Evolutionary conservation across 768 basidiomycete genomes (phyloP), one percentile per base, ranked within the genome.

Genomic region (Suillus discolor): DNA sequence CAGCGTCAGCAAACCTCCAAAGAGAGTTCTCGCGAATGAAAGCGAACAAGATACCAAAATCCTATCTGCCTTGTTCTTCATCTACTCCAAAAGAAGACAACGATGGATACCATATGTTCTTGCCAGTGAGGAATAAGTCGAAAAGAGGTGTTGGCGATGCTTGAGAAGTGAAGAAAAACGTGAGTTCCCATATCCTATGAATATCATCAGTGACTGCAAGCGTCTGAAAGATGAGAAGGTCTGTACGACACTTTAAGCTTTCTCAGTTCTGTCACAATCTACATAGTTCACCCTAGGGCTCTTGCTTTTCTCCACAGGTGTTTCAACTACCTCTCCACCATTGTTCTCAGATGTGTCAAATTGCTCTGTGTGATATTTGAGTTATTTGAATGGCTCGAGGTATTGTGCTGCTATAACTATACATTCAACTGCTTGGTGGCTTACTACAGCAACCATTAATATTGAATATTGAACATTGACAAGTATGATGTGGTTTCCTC

Each of bases 261-360:
- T 79, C 80, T 4, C 82, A 84, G 63, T 88, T 25, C 60, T 88
- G 93, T 23, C n/a, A n/a, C n/a, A n/a, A 0, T 91, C 90, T 45
- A 93, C 72, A 84, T 95, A 71, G 89, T 90, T 23, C 92, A 95
- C 72, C 96, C 96, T 2, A 95, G 93, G 3, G 87, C 95, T 4
- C 81, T 97, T 44, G 94, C 95, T 12, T 94, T 96, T 78, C 88
- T 98, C 65, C 87, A 95, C 47, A 81, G 96, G 69, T 85, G 94
- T 38, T 97, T 97, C 80, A 96, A 95, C 73, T 88, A 88, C 73
- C 85, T 97, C 65, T 89, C 91, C 71, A 93, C 91, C 67, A 87
- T 90, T 97, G 95, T 16, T 98, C 57, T 86, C 93, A 51, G 96
- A 97, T 73, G 97, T 97, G 94, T 94, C 93, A 8, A 93, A 96